phyloP scores from a whole-genome alignment of 2,329 filamentous ascomycete species.

The Sporothrix euskadiensis region DNA sequence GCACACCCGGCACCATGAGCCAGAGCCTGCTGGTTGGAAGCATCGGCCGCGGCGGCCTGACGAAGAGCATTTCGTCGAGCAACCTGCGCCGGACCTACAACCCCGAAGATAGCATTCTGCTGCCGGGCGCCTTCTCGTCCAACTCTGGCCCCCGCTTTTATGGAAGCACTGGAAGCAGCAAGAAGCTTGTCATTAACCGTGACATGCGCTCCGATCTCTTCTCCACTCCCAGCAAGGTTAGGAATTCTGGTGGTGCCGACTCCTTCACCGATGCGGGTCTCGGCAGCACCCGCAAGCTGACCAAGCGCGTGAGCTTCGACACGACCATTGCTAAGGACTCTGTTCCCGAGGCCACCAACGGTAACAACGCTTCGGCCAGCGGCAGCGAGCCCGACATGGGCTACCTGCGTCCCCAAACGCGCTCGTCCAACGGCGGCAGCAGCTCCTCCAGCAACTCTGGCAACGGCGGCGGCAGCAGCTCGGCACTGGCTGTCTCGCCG shows the following conservation, averaged over 20 bases:
- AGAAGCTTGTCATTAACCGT: conserved; percentile 90
- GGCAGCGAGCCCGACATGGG: conserved; percentile 61
- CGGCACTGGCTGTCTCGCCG: neutral
- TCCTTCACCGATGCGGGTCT: conserved; percentile 33
- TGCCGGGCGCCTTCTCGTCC: conserved; percentile 80
- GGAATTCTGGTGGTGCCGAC: conserved; percentile 35
- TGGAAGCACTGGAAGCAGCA: conserved; percentile 70
- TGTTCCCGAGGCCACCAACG: conserved; percentile 27
- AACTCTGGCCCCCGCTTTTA: conserved; percentile 64
- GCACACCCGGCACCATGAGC: conserved; percentile 64
- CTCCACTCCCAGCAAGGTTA: conserved; percentile 59
- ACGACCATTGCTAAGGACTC: conserved; percentile 54
- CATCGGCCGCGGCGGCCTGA: conserved; percentile 65
- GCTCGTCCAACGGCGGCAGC: conserved; percentile 46
- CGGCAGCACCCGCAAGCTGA: conserved; percentile 56
- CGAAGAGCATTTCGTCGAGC: conserved; percentile 85
- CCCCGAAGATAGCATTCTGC: conserved; percentile 80
- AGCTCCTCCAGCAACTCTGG: conserved; percentile 39
- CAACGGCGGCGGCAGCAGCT: conserved; percentile 33
- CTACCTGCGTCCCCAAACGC: conserved; percentile 56
- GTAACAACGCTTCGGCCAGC: conserved; percentile 19
- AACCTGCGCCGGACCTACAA: conserved; percentile 81
- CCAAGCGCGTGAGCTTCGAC: conserved; percentile 93
- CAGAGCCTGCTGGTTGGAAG: conserved; percentile 68
- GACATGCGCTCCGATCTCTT: conserved; percentile 75